Evolutionary conservation across 108 stramenopile genomes (phyloP).

Genomic region (Cyclostephanos tholiformis): DNA sequence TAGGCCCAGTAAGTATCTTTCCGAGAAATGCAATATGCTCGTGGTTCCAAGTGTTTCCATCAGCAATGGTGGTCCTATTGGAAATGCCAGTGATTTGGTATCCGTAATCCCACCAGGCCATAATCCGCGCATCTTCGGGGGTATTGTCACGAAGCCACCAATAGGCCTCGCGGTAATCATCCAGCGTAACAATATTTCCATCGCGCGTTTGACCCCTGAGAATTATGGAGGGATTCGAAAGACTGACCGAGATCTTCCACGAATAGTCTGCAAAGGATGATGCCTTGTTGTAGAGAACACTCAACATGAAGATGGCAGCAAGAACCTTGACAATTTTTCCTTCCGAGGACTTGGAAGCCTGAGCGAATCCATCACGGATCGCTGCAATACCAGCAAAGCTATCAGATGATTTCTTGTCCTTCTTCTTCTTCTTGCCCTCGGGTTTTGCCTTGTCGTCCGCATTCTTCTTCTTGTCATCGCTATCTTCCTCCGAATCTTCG

Average conservation of each 20-base stretch:
- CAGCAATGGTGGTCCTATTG: constrained; percentile 97
- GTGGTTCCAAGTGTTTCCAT: constrained; percentile 99
- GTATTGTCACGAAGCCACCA: constrained; percentile 97
- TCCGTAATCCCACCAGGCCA: constrained; percentile 98
- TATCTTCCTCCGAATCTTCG: constrained; percentile 45
- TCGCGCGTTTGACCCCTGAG: constrained; percentile 55
- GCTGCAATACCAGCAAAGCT: constrained; percentile 51
- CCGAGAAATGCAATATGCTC: constrained; percentile 98
- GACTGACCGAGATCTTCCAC: constrained; percentile 63
- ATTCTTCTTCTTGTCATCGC: constrained; percentile 12
- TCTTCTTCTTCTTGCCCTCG: constrained; percentile 47
- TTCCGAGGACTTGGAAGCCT: constrained; percentile 69
- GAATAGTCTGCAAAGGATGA: constrained; percentile 68
- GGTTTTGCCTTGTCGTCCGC: constrained; percentile 18
- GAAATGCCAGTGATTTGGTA: constrained; percentile 96
- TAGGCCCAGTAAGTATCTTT: constrained; percentile 83
- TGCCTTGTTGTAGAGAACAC: constrained; percentile 59
- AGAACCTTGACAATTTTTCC: constrained; percentile 70
- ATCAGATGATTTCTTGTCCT: constrained; percentile 54
- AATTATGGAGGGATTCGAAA: constrained; percentile 88
- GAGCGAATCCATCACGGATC: constrained; percentile 54
- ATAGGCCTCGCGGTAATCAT: constrained; percentile 99
- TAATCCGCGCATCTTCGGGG: constrained; percentile 94
- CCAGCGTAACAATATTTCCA: constrained; percentile 82
- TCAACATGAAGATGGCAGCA: constrained; percentile 50